A percentile compares a stretch with the other conserved stretches of the same genome.
Conservation (phyloP, 805 yeast species). For the Ogataea nakhonphanomensis region DNA sequence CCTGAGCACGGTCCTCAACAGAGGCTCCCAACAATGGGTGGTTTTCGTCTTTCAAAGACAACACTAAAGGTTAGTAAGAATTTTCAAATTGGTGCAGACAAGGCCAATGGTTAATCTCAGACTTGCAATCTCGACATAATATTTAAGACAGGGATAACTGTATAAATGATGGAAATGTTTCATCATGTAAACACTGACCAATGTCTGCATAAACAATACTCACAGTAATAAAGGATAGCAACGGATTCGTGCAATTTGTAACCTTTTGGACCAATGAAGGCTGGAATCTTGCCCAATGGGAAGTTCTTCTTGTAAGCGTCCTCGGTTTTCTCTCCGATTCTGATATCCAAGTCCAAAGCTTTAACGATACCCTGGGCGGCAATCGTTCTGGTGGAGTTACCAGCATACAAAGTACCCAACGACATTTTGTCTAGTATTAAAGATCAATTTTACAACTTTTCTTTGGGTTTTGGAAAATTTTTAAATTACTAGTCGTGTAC, state of each 20-base stretch:
- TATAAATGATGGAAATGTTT: slow-evolving; percentile 44
- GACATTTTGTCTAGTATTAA: slow-evolving; percentile 27
- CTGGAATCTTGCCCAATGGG: slow-evolving; percentile 67
- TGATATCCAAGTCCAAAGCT: slow-evolving; percentile 56
- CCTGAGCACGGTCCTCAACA: slow-evolving; percentile 57
- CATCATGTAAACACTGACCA: slow-evolving; percentile 44
- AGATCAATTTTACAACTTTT: slow-evolving; percentile 4
- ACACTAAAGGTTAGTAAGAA: slow-evolving; percentile 36
- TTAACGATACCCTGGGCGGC: slow-evolving; percentile 45
- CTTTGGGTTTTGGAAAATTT: slow-evolving; percentile 9
- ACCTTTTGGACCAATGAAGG: slow-evolving; percentile 68
- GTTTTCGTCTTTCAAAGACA: slow-evolving; percentile 41
- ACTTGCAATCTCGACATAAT: slow-evolving; percentile 63
- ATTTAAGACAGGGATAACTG: slow-evolving; percentile 89
- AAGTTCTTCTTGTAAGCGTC: slow-evolving; percentile 46
- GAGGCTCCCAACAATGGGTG: slow-evolving; percentile 57
- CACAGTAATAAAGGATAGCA: slow-evolving; percentile 57
- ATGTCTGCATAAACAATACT: slow-evolving; percentile 17
- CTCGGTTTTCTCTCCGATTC: slow-evolving; percentile 21
- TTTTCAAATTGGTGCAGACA: not conserved
- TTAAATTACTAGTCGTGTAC: slow-evolving; percentile 7
- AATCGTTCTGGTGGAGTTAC: slow-evolving; percentile 30
- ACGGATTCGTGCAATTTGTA: slow-evolving; percentile 66
- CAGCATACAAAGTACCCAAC: slow-evolving; percentile 34
- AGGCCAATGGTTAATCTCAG: slow-evolving; percentile 36